Conservation (phyloP, 2,329 filamentous ascomycete species). For the Penicillium brevicompactum region DNA sequence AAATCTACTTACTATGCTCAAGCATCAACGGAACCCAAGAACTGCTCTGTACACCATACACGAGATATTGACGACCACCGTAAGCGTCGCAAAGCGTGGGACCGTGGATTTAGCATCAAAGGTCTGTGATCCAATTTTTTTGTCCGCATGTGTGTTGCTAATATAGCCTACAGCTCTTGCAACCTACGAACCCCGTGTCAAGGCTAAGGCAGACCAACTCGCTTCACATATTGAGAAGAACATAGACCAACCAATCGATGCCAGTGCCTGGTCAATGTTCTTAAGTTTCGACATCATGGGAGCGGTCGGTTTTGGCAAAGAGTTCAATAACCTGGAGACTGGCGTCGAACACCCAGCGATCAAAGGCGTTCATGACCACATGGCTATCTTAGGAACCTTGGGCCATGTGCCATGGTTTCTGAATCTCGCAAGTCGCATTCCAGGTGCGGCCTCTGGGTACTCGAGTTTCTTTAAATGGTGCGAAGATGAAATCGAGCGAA, state of each 20-base stretch:
- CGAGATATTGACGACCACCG: slow-evolving; percentile 6
- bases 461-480: neutral
- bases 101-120: slow-evolving; percentile 6
- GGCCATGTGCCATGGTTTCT: slow-evolving; percentile 31
- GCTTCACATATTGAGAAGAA: neutral
- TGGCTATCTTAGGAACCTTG: slow-evolving; percentile 36
- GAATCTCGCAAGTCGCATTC: slow-evolving; percentile 7
- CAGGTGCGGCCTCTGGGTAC: neutral
- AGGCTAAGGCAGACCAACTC: slow-evolving; percentile 1
- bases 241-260: neutral
- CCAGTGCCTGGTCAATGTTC: slow-evolving; percentile 20
- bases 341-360: slow-evolving; percentile 35
- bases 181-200: slow-evolving; percentile 5
- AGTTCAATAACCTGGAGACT: slow-evolving; percentile 24
- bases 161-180: slow-evolving; percentile 1
- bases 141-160: neutral
- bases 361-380: slow-evolving; percentile 37
- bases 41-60: neutral
- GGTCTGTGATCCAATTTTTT: neutral
- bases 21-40: slow-evolving; percentile 4
- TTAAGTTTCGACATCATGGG: slow-evolving; percentile 27
- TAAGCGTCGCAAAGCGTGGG: slow-evolving; percentile 11
- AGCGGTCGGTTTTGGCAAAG: slow-evolving; percentile 16
- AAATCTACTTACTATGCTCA: neutral
- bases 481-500: slow-evolving; percentile 5